Base-by-base conservation (phyloP, 495 filamentous ascomycete species). In the Penicillium verhagenii region DNA sequence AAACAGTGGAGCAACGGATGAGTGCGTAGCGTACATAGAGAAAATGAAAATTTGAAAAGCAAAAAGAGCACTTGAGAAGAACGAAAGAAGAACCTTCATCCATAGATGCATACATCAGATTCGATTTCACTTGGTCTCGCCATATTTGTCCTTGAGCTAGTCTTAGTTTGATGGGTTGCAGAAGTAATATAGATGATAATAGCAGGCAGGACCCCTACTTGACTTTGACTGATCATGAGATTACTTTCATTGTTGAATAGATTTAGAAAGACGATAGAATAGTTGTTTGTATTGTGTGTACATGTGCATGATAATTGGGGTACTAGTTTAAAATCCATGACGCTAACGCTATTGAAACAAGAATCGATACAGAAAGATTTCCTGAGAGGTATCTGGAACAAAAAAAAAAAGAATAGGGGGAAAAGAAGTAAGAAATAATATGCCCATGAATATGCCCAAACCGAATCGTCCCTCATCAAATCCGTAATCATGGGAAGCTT, bases 341-440 rank as follows among this genome's bases (percentile, higher is more conserved):
- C 55, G 58, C 43, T 65, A 65, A 63, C 58, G 54, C 64, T 66
- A 58, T 64, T 49, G 53, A 37, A 24, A 11, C n/a, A 28, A 61
- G 63, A 65, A 43, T 54, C 44, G 51, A 63, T 54, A 52, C 35
- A 52, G 44, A 58, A 65, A 58, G 24, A 66, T 65, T 62, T 58
- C 58, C 57, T n/a, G n/a, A n/a, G n/a, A 69, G 66, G 65, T 61
- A 73, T 66, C 52, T 64, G 45, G 53, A 68, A 71, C 64, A 65
- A 61, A 58, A 54, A 52, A 57, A 64, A 59, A 54, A 52, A 57
- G 62, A 59, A 56, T 35, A 65, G 20, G 47, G 61, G 62, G 46
- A 56, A 54, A 61, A 57, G 53, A 58, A 56, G 31, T 45, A 42
- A 24, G 47, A 59, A 70, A 64, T 19, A 54, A 69, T 59, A 53